Evolutionary conservation across 768 basidiomycete species (phyloP).

Genomic region (Postia placenta): DNA sequence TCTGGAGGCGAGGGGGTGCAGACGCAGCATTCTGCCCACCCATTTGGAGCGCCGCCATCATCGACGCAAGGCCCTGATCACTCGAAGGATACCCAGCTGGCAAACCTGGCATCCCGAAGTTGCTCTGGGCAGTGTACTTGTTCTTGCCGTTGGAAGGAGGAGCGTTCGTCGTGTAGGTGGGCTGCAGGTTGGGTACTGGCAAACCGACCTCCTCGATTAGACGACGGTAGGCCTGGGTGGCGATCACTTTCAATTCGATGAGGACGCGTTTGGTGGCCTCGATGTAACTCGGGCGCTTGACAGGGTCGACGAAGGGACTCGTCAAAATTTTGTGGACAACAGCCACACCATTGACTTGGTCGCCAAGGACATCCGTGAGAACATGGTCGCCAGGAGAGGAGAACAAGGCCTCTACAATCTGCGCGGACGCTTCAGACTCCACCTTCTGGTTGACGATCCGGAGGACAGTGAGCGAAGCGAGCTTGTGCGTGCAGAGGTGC

Average conservation of each 20-base stretch:
- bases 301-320: slow-evolving; percentile 74
- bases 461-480: slow-evolving; percentile 91
- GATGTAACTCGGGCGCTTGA: slow-evolving; percentile 61
- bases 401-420: slow-evolving; percentile 88
- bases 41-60: slow-evolving; percentile 93
- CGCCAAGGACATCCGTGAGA: slow-evolving; percentile 87
- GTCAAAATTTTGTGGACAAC: slow-evolving; percentile 91
- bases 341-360: slow-evolving; percentile 94
- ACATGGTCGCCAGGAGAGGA: slow-evolving; percentile 86
- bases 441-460: slow-evolving; percentile 96
- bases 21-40: slow-evolving; percentile 83
- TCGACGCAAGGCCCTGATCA: slow-evolving; percentile 81
- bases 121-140: slow-evolving; percentile 45
- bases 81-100: slow-evolving; percentile 77
- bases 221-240: slow-evolving; percentile 91
- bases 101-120: slow-evolving; percentile 66
- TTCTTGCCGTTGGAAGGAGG: slow-evolving; percentile 57
- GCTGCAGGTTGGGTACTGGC: slow-evolving; percentile 83
- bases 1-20: slow-evolving; percentile 66
- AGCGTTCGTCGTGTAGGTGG: slow-evolving; percentile 60
- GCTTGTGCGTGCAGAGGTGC: slow-evolving; percentile 95
- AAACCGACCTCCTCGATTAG: slow-evolving; percentile 94
- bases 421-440: slow-evolving; percentile 81
- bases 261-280: slow-evolving; percentile 89
- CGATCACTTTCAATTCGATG: slow-evolving; percentile 85